phyloP scores from a whole-genome alignment of 805 yeast species.

The Yamadazyma nakazawae region DNA sequence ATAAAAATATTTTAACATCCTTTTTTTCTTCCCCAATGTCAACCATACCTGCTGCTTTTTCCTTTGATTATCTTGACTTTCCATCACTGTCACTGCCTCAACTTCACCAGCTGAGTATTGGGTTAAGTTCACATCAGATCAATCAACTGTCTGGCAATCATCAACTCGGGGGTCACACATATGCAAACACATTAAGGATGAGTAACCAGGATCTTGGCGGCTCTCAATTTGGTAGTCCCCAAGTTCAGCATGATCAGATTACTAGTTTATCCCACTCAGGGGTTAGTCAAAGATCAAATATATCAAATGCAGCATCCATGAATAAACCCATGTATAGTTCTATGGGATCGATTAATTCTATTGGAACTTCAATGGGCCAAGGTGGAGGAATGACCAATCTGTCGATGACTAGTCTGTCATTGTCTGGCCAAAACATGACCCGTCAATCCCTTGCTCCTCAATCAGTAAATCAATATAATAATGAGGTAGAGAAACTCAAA shows the following conservation, averaged over 20 bases:
- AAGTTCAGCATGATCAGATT: background rate
- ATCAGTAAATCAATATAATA: background rate
- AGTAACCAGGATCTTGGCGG: background rate
- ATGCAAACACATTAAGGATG: background rate
- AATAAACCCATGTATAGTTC: background rate
- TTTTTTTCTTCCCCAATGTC: slow-evolving; percentile 1
- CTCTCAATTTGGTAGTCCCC: background rate
- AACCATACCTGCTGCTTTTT: slow-evolving; percentile 6
- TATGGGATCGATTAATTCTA: background rate
- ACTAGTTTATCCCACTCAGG: background rate
- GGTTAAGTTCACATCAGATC: background rate
- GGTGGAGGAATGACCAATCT: background rate
- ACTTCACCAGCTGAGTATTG: background rate
- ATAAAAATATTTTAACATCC: background rate
- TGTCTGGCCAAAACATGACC: background rate
- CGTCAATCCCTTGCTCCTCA: background rate
- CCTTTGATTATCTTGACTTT: slow-evolving; percentile 8
- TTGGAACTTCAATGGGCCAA: background rate
- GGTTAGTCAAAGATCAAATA: background rate
- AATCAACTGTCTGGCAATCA: background rate
- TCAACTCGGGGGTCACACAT: background rate
- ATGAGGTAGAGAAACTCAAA: slow-evolving; percentile 36
- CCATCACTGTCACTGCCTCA: slow-evolving; percentile 1
- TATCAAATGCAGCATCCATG: background rate
- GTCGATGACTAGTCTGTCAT: background rate